Conservation (phyloP, 768 basidiomycete species). For the Pholiota molesta region DNA sequence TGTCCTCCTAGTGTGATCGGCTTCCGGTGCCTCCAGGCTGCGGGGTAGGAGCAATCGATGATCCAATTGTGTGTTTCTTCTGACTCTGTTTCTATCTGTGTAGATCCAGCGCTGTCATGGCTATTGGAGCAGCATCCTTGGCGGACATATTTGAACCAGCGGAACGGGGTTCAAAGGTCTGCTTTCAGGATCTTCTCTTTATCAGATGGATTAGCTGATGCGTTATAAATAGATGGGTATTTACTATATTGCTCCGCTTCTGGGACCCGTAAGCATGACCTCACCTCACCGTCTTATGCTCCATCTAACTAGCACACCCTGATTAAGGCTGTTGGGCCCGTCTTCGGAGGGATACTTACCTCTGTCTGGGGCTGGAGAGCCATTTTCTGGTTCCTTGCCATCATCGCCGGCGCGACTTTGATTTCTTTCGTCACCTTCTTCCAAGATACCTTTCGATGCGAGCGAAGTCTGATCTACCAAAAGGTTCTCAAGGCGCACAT, state of each 20-base stretch:
- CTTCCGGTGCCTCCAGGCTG: conserved; percentile 70
- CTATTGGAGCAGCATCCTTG: conserved; percentile 77
- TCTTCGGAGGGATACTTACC: conserved; percentile 71
- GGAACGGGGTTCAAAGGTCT: conserved; percentile 68
- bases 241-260: conserved; percentile 78
- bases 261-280: conserved; percentile 56
- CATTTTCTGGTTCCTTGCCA: conserved; percentile 81
- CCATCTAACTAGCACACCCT: not conserved
- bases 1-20: conserved; percentile 54
- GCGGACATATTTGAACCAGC: conserved; percentile 78
- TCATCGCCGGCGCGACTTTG: conserved; percentile 57
- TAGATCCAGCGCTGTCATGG: conserved; percentile 67
- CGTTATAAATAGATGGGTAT: conserved; percentile 59
- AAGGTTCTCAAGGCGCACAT: conserved; percentile 54
- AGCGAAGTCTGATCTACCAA: conserved; percentile 83
- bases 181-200: not conserved
- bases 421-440: conserved; percentile 67
- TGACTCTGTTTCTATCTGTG: not conserved
- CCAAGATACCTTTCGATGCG: conserved; percentile 81
- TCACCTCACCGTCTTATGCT: not conserved
- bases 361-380: conserved; percentile 76
- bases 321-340: conserved; percentile 58
- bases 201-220: not conserved
- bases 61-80: not conserved
- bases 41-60: conserved; percentile 46